phyloP scores from a whole-genome alignment of 2,329 filamentous ascomycete genomes.

The Penicillium italicum region DNA sequence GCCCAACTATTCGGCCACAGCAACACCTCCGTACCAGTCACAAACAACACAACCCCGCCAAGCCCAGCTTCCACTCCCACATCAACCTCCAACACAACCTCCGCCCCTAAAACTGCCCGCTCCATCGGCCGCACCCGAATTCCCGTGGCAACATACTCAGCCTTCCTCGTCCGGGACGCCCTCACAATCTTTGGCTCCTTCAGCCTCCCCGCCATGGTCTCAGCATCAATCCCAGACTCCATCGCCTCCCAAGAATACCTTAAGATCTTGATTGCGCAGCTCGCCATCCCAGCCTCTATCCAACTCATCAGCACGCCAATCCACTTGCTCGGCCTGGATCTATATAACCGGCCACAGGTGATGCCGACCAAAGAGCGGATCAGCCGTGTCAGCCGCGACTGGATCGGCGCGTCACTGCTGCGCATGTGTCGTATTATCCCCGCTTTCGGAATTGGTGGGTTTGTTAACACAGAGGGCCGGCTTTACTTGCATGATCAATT shows the following conservation, averaged over 20 bases:
- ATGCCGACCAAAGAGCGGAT: slow-evolving; percentile 56
- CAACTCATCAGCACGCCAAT: slow-evolving; percentile 77
- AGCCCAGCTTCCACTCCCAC: slow-evolving; percentile 4
- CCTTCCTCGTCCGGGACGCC: slow-evolving; percentile 77
- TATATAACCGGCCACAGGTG: slow-evolving; percentile 66
- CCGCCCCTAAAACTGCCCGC: slow-evolving; percentile 23
- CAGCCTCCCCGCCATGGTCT: slow-evolving; percentile 35
- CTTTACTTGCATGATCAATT: slow-evolving; percentile 30
- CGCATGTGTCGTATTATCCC: slow-evolving; percentile 80
- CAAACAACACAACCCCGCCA: slow-evolving; percentile 6
- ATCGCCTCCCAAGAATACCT: slow-evolving; percentile 77
- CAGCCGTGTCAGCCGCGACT: slow-evolving; percentile 65
- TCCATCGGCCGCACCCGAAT: slow-evolving; percentile 31
- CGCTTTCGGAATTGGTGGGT: slow-evolving; percentile 82
- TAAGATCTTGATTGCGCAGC: slow-evolving; percentile 81
- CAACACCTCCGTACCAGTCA: slow-evolving; percentile 9
- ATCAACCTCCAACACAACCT: slow-evolving; percentile 12
- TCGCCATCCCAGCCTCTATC: slow-evolving; percentile 70
- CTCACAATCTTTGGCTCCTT: slow-evolving; percentile 68
- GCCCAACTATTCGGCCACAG: slow-evolving; percentile 63
- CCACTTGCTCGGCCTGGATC: slow-evolving; percentile 75
- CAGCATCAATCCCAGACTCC: slow-evolving; percentile 59
- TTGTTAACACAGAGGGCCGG: slow-evolving; percentile 63
- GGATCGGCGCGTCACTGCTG: slow-evolving; percentile 67
- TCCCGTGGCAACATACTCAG: slow-evolving; percentile 49